Conservation (phyloP, 345 rosid genomes). For the Lenwebbia sp. region DNA sequence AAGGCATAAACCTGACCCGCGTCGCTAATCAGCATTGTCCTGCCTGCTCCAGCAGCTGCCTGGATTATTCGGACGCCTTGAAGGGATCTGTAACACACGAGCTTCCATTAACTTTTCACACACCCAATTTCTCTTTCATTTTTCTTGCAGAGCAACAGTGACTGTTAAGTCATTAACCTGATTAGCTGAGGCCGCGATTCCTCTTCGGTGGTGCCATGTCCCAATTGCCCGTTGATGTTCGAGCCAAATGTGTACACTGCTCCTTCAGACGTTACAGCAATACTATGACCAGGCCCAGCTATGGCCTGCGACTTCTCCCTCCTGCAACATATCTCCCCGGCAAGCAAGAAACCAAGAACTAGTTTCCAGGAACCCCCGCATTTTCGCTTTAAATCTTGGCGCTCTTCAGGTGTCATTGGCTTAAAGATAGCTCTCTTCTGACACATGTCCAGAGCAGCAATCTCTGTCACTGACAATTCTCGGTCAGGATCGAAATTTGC, state of each 20-base stretch:
- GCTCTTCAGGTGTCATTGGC: constrained; percentile 58
- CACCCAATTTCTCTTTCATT: constrained; percentile 14
- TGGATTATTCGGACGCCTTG: constrained; percentile 86
- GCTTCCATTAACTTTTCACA: constrained; percentile 27
- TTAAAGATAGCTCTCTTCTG: constrained; percentile 68
- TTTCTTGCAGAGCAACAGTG: constrained; percentile 14
- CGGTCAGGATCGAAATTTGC: constrained; percentile 77
- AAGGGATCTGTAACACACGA: constrained; percentile 80
- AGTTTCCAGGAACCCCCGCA: constrained; percentile 98
- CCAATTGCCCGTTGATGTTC: constrained; percentile 84
- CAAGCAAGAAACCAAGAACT: constrained; percentile 69
- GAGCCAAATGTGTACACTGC: constrained; percentile 79
- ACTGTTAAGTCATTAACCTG: constrained; percentile 53
- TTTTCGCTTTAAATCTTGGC: constrained; percentile 49
- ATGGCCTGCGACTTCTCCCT: constrained; percentile 92
- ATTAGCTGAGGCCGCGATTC: constrained; percentile 71
- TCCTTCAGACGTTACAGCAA: constrained; percentile 70
- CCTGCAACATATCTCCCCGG: constrained; percentile 80
- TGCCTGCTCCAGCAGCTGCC: constrained; percentile 76
- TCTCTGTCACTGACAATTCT: constrained; percentile 75
- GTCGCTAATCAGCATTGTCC: constrained; percentile 93
- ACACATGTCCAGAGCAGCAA: constrained; percentile 97
- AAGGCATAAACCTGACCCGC: constrained; percentile 77
- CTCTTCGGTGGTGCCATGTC: constrained; percentile 79
- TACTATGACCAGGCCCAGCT: constrained; percentile 96